Evolutionary conservation across 495 filamentous ascomycete genomes (phyloP).

Genomic region (Neurospora sp.): DNA sequence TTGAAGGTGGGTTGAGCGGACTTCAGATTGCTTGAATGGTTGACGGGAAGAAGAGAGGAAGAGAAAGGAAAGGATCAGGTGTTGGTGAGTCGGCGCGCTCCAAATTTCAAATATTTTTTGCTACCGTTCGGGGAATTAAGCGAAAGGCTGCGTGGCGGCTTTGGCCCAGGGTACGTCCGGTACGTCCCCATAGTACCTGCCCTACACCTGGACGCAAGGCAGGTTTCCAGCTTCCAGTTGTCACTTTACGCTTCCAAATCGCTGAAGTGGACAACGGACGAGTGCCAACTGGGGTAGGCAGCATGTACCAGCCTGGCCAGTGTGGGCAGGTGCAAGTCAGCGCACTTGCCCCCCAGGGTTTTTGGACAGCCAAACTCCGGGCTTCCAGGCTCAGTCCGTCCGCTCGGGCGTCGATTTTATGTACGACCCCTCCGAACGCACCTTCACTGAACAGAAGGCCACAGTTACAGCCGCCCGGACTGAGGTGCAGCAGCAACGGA

Average conservation of each 20-base stretch:
- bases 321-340: background rate
- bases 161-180: background rate
- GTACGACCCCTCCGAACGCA: background rate
- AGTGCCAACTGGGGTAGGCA: background rate
- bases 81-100: constrained; percentile 22
- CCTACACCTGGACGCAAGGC: background rate
- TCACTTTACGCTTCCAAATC: background rate
- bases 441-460: background rate
- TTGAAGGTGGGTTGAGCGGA: constrained; percentile 25
- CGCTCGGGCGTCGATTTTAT: background rate
- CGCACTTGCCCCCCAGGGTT: background rate
- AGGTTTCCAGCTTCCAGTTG: background rate
- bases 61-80: constrained; percentile 17
- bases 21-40: constrained; percentile 37
- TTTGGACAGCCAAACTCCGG: background rate
- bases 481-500: background rate
- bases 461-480: background rate
- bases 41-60: constrained; percentile 34
- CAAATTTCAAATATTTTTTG: constrained; percentile 43
- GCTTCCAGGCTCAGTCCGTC: background rate
- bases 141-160: constrained; percentile 25
- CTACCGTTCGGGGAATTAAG: constrained; percentile 26
- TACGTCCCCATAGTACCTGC: background rate
- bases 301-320: background rate
- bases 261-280: background rate